These are phyloP conservation scores for Ettlia oleoabundans DNA, from an alignment of 139 green algal species.

Conservation along the genomic window DNA sequence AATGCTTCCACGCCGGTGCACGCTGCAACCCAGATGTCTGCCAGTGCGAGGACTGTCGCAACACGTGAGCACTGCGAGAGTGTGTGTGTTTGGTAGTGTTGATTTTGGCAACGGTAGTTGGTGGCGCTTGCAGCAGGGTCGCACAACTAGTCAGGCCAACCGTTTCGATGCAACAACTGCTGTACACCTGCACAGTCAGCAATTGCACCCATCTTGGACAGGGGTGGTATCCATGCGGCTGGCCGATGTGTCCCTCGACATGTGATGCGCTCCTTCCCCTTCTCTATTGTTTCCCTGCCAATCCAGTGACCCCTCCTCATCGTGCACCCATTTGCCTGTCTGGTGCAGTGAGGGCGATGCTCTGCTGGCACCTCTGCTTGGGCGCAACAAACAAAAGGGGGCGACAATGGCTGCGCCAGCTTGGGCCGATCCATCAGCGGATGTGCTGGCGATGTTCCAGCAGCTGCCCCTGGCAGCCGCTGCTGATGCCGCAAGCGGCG, in stretches of 20 bases:
- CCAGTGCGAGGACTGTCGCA: constrained; percentile 86
- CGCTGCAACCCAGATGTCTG: constrained; percentile 83
- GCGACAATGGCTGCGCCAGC: background rate
- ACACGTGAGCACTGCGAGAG: constrained; percentile 47
- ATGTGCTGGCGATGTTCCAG: constrained; percentile 35
- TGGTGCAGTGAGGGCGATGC: constrained; percentile 19
- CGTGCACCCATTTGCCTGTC: no score
- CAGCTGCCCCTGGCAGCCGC: background rate
- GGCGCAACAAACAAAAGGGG: background rate
- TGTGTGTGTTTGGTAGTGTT: no score
- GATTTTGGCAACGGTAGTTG: background rate
- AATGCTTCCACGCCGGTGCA: constrained; percentile 69
- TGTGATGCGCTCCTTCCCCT: no score
- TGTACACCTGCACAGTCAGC: no score
- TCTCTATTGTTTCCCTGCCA: no score
- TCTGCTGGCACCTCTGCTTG: background rate
- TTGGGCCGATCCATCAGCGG: background rate
- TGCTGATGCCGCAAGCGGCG: background rate
- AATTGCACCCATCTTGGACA: no score
- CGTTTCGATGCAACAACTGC: no score
- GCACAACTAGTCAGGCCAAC: no score
- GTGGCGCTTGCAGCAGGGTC: no score
- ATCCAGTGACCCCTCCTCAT: no score
- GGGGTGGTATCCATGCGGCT: no score
- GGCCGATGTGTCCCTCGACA: no score